Evolutionary conservation across 805 yeast species (phyloP).

Genomic region (Pachysolen tannophilus): DNA sequence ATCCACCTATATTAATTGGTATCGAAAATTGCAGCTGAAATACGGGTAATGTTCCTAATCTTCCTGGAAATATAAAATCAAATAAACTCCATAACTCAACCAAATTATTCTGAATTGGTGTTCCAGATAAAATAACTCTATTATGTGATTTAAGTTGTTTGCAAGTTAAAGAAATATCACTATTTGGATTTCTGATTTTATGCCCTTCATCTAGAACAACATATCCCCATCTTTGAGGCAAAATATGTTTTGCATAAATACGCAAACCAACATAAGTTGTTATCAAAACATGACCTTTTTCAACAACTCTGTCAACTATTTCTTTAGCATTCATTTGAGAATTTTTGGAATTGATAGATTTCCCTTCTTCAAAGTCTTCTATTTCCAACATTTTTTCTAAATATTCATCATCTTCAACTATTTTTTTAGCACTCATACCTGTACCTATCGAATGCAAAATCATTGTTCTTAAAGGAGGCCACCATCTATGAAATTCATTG

Average conservation of each 20-base stretch:
- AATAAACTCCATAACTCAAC: conserved; percentile 91
- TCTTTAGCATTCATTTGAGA: conserved; percentile 23
- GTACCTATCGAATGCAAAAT: conserved; percentile 89
- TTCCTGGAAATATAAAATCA: conserved; percentile 92
- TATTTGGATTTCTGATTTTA: conserved; percentile 90
- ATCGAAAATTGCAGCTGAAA: conserved; percentile 87
- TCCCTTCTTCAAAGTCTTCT: conserved; percentile 31
- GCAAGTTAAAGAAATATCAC: conserved; percentile 77
- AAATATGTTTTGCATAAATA: conserved; percentile 51
- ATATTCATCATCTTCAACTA: conserved; percentile 33
- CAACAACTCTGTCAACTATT: conserved; percentile 49
- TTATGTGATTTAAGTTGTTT: conserved; percentile 81
- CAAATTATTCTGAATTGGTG: conserved; percentile 92
- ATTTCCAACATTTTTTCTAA: conserved; percentile 39
- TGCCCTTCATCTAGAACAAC: conserved; percentile 95
- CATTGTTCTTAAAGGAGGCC: conserved; percentile 88
- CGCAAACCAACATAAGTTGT: conserved; percentile 89
- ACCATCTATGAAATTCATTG: conserved; percentile 94
- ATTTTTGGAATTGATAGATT: conserved; percentile 19
- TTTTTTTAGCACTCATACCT: conserved; percentile 49
- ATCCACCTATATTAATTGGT: conserved; percentile 96
- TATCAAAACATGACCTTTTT: conserved; percentile 73
- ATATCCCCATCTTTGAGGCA: conserved; percentile 81
- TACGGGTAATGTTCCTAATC: conserved; percentile 90
- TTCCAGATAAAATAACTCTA: conserved; percentile 84